These are phyloP conservation scores for Amanita molliuscula DNA, from an alignment of 768 basidiomycete genomes.

Conservation along the genomic window DNA sequence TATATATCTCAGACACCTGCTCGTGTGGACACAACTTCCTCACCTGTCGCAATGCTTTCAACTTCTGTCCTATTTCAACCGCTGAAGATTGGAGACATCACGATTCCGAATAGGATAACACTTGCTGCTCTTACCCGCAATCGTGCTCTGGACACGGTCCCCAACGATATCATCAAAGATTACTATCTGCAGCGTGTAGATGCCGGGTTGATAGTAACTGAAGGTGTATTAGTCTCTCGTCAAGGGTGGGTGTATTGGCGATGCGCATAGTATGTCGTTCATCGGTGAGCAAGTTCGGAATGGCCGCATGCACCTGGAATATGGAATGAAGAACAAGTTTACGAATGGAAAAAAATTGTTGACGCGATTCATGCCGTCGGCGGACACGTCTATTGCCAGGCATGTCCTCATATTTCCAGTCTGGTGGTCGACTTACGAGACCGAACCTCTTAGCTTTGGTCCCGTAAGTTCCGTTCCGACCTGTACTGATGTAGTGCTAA, in stretches of 20 bases:
- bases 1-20: too few species aligned
- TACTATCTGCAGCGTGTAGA: conserved; percentile 33
- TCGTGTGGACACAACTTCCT: too few species aligned
- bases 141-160: conserved; percentile 24
- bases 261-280: not conserved
- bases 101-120: conserved; percentile 25
- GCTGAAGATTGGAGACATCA: conserved; percentile 24
- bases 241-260: conserved; percentile 25
- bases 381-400: conserved; percentile 35
- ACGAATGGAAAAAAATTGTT: conserved; percentile 34
- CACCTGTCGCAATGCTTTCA: not conserved
- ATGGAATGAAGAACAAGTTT: conserved; percentile 33
- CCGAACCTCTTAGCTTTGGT: conserved; percentile 20
- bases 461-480: conserved; percentile 16
- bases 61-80: conserved; percentile 17
- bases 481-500: not conserved
- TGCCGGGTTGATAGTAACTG: conserved; percentile 28
- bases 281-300: conserved; percentile 21
- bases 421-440: too few species aligned
- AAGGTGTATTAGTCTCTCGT: conserved; percentile 26
- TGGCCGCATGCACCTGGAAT: conserved; percentile 36
- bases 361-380: conserved; percentile 37
- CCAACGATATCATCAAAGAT: conserved; percentile 26
- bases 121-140: conserved; percentile 34
- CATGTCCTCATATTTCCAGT: conserved; percentile 5